Evolutionary conservation across 768 basidiomycete genomes (phyloP).

Genomic region (Mycena floridula): DNA sequence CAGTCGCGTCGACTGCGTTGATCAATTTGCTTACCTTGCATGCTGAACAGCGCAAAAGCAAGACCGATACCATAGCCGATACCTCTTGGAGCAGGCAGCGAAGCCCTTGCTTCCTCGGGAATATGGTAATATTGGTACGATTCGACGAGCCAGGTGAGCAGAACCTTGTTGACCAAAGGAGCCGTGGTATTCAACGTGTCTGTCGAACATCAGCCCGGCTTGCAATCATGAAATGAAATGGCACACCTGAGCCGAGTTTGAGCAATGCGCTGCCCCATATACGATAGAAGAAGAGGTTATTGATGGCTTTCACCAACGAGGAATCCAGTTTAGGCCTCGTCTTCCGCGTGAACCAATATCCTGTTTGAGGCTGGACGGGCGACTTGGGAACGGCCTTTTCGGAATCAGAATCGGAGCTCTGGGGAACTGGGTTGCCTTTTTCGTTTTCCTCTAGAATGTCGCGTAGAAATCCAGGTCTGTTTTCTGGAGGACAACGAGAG

Average conservation of each 20-base stretch:
- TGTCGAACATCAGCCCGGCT: conserved; percentile 7
- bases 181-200: conserved; percentile 42
- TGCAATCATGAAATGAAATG: neutral
- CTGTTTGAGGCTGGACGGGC: too few relatives aligned
- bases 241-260: conserved; percentile 15
- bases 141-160: conserved; percentile 41
- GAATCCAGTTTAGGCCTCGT: conserved; percentile 4
- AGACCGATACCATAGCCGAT: conserved; percentile 51
- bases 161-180: conserved; percentile 40
- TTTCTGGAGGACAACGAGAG: conserved; percentile 4
- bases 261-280: conserved; percentile 7
- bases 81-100: conserved; percentile 28
- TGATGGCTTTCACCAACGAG: conserved; percentile 5
- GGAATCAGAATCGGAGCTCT: neutral
- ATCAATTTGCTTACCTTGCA: conserved; percentile 35
- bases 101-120: conserved; percentile 22
- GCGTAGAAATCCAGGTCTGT: conserved; percentile 6
- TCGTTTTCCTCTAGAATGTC: conserved; percentile 2
- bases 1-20: conserved; percentile 1
- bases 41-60: conserved; percentile 41
- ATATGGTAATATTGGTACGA: conserved; percentile 31
- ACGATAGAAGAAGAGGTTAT: neutral
- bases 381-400: neutral
- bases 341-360: neutral
- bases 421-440: neutral